Evolutionary conservation across 1,284 basidiomycete genomes (phyloP).

Genomic region (Ganoderma meredithae): DNA sequence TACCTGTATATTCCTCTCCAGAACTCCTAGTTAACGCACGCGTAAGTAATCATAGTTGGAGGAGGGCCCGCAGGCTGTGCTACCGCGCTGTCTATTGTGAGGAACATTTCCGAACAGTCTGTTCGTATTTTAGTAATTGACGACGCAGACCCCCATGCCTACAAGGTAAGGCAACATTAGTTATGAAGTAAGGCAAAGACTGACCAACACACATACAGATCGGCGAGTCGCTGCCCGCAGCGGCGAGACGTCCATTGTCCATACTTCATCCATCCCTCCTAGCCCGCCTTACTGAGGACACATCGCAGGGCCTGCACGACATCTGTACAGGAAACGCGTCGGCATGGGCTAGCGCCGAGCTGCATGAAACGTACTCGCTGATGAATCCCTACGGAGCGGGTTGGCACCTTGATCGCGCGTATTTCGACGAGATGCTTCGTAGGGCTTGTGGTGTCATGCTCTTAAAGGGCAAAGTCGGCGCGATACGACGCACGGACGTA

Average conservation of each 20-base stretch:
- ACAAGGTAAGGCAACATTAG: background rate
- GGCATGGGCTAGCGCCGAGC: constrained; percentile 38
- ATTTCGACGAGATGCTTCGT: constrained; percentile 43
- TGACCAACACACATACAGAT: constrained; percentile 36
- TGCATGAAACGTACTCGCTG: constrained; percentile 43
- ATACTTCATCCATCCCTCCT: constrained; percentile 31
- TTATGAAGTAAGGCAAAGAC: background rate
- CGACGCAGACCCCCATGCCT: constrained; percentile 1
- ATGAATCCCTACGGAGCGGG: constrained; percentile 44
- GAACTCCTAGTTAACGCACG: background rate
- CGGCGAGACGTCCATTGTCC: constrained; percentile 37
- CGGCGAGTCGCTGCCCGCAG: constrained; percentile 45
- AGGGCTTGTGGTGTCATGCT: constrained; percentile 21
- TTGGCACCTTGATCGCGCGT: constrained; percentile 44
- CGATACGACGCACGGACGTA: background rate
- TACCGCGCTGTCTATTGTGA: background rate
- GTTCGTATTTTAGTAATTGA: background rate
- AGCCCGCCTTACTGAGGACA: constrained; percentile 11
- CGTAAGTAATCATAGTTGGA: background rate
- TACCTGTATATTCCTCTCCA: background rate
- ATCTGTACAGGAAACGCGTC: constrained; percentile 45
- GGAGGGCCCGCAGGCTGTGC: constrained; percentile 5
- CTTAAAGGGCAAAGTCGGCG: constrained; percentile 21
- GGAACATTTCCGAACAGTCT: background rate
- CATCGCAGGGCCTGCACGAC: constrained; percentile 24